Evolutionary conservation across 2,329 filamentous ascomycete species (phyloP), one percentile per base, ranked within the genome.

Genomic region (Ilyonectria sp.): DNA sequence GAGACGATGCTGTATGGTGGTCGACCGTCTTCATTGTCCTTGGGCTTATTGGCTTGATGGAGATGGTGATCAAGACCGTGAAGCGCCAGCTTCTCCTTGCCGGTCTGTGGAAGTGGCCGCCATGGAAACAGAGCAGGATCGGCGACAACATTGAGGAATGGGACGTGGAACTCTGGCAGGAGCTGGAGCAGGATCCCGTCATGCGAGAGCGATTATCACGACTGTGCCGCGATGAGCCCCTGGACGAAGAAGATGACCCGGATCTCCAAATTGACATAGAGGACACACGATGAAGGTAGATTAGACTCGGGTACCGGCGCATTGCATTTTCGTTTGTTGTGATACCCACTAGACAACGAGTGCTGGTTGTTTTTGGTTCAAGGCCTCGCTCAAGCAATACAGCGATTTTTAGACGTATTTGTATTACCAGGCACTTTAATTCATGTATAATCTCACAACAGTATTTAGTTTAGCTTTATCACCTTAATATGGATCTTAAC

Each of bases 1-100:
- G 94, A 15, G 83, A 82, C 23, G 92, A 93, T 68, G 81, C 88
- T 0, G 82, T 88, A 1, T 97, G 94, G 92, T 97, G 93, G 93
- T 82, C 87, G 2, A 89, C 89, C 0, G 81, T 95, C 2, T 83
- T 95, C 50, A 81, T 93, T 29, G 88, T 91, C 3, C 79, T 94
- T 0, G 80, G 84, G 9, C 79, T 89, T 0, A 86, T 93, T 4
- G 82, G 91, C 13, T 79, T 90, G 13, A 84, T 94, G 47, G 93
- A 97, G 74, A 79, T 94, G 7, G 85, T 86, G 2, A 87, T 91
- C 67, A 88, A 85, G 67, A 79, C 82, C 1, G 65, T 81, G 9
- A 86, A 85, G 71, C 82, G 85, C 2, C 81, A 81, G 40, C 68
- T 89, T 47, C 79, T 86, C 21, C 74, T 87, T 1, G 73, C 79